Base-by-base conservation (phyloP, 805 yeast genomes). In the Spathaspora sp. region DNA sequence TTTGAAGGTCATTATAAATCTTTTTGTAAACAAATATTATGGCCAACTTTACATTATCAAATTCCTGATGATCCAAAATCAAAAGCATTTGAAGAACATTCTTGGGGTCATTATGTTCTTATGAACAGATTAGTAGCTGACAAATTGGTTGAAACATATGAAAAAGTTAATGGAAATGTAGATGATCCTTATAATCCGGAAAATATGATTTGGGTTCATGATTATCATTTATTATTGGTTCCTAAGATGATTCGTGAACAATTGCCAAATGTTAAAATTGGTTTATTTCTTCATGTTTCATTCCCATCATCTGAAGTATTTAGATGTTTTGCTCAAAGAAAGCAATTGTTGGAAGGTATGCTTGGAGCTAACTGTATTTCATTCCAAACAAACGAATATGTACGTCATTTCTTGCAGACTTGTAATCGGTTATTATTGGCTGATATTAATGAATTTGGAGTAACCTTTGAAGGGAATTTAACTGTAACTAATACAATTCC, bases 291-390 rank as follows among this genome's bases (percentile, higher is more conserved):
- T 52, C 99, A 94, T 62, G 89, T 93, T 12, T 87, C 98, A 1
- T 93, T 93, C 73, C 99, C 99, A 8, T 88, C 97, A 3, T 84
- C 93, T 52, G 99, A 93, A 66, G 97, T 93, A 2, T 94, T 92
- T 70, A 78, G 98, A 57, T 92, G 97, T 61, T 79, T 93, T 55
- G 97, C 98, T 1, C 94, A 90, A 60, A 79, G 99, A 60, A 83
- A 82, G 47, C 80, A 79, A 11, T 76, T 94, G 12, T 72, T 94
- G 14, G 77, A 80, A 54, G 99, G 99, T 18, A 77, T 93, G 70
- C 72, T 94, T 29, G 98, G 97, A 11, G 91, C 98, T 1, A 90
- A 89, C 63, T 82, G 87, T 52, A 80, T 94, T 45, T 84, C 92
- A 2, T 92, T 94, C 73, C 99, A 94, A 67, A 92, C 93, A 10